Evolutionary conservation across 805 yeast genomes (phyloP), one percentile per base, ranked within the genome.

Genomic region (Cyberlindnera suaveolens): DNA sequence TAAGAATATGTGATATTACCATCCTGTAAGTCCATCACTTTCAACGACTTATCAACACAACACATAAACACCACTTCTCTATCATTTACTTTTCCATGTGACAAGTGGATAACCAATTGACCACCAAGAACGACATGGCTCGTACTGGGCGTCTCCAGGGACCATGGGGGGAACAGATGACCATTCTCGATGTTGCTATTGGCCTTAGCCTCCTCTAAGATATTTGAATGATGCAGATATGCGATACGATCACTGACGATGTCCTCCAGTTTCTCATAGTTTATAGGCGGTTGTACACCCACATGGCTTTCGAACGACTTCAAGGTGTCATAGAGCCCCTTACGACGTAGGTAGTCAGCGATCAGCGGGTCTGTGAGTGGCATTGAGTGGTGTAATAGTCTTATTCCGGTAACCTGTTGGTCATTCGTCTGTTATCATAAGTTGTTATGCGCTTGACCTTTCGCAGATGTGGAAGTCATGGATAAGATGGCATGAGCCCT

Each of bases 261-360:
- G 5, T 62, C 67, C 31, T 62, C 66, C 16, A 74, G 56, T 1
- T 66, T 46, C 40, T 71, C 77, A 37, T 53, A 53, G 2, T 42
- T 31, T 7, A 44, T 13, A 10, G 30, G 16, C 3, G 36, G 36
- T 23, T 39, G 41, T 5, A 29, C 29, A 4, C 41, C 41, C 5
- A 48, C 39, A 5, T 35, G 36, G 4, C 47, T n/a, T 26, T 78
- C 74, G 38, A 82, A 75, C 3, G 64, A 53, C n/a, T 60, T 54
- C 13, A 81, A 59, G 0, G 90, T 75, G 1, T 63, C 64, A 1
- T 43, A 47, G 38, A 68, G 71, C 1, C 77, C 75, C 26, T 77
- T 68, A n/a, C 68, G 62, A 26, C 67, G 58, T n/a, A 84, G 66
- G 49, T 75, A 83, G 27, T 78, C 77, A 0, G 85, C 88, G 11